These are phyloP conservation scores for Medicago arabica DNA, from an alignment of 306 rosid species.

Conservation along the genomic window DNA sequence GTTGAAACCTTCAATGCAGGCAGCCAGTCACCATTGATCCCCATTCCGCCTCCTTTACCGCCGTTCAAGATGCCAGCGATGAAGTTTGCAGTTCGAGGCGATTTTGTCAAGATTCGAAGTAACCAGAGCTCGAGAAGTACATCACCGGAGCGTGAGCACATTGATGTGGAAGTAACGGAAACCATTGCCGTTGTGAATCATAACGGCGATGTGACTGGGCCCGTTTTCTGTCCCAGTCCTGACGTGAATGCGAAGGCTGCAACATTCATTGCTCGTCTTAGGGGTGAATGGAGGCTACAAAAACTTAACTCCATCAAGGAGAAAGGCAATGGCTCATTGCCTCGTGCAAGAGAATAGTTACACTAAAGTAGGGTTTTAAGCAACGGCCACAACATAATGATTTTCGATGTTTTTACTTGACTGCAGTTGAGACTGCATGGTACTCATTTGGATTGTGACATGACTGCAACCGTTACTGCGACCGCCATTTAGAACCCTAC, in stretches of 20 bases:
- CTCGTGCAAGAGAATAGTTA: background rate
- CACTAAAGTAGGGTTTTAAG: background rate
- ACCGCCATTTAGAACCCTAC: background rate
- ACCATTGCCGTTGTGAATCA: conserved; percentile 4
- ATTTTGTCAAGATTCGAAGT: conserved; percentile 62
- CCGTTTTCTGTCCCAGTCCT: conserved; percentile 84
- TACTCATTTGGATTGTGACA: background rate
- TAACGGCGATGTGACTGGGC: conserved; percentile 42
- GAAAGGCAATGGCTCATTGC: conserved; percentile 45
- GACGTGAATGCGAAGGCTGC: conserved; percentile 69
- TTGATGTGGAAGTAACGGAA: conserved; percentile 32
- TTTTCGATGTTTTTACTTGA: background rate
- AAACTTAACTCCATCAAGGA: conserved; percentile 54
- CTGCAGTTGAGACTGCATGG: background rate
- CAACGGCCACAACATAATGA: background rate
- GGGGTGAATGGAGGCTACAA: conserved; percentile 56
- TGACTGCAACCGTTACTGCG: background rate
- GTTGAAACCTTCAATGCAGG: conserved; percentile 34
- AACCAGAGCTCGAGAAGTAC: conserved; percentile 65
- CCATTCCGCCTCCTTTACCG: conserved; percentile 69
- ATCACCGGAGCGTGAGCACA: conserved; percentile 66
- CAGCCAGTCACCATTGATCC: conserved; percentile 60
- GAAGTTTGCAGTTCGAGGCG: conserved; percentile 59
- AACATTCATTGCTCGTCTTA: conserved; percentile 49
- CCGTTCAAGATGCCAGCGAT: conserved; percentile 61